Evolutionary conservation across 164 flowering plant genomes (phyloP).

Genomic region (Amborella trichopoda): DNA sequence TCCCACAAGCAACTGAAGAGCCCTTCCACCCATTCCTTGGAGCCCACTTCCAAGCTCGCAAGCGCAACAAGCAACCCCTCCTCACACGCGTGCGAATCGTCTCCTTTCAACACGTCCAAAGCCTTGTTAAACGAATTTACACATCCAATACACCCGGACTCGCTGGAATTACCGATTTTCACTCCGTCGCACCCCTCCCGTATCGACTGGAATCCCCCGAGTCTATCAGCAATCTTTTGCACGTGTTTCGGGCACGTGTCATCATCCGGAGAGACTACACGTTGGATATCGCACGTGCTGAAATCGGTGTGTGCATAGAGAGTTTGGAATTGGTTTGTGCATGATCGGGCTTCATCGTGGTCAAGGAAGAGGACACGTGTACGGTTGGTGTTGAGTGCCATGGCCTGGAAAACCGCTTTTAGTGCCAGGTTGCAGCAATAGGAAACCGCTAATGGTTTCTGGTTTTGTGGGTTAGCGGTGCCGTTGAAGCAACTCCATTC

Average conservation of each 20-base stretch:
- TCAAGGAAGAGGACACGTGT: slow-evolving; percentile 12
- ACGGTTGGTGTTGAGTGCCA: slow-evolving; percentile 7
- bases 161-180: slow-evolving; percentile 1
- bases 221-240: slow-evolving; percentile 3
- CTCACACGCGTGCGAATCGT: slow-evolving; percentile 6
- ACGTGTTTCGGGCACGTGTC: slow-evolving; percentile 4
- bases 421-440: slow-evolving; percentile 12
- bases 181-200: slow-evolving; percentile 7
- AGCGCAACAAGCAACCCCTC: slow-evolving; percentile 17
- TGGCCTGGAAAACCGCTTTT: slow-evolving; percentile 9
- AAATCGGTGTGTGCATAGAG: slow-evolving; percentile 8
- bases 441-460: neutral
- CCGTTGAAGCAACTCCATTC: slow-evolving; percentile 6
- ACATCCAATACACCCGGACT: slow-evolving; percentile 11
- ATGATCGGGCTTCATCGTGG: slow-evolving; percentile 7
- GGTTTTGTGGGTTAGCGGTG: neutral
- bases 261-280: slow-evolving; percentile 8
- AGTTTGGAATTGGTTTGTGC: slow-evolving; percentile 6
- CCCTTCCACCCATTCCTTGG: slow-evolving; percentile 11
- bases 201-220: slow-evolving; percentile 5
- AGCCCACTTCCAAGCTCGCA: slow-evolving; percentile 15
- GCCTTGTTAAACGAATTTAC: slow-evolving; percentile 7
- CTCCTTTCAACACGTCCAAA: slow-evolving; percentile 9
- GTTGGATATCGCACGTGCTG: slow-evolving; percentile 7
- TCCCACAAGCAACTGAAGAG: slow-evolving; percentile 19